phyloP scores from a whole-genome alignment of 1,284 basidiomycete genomes.

The Cystobasidium slooffiae region DNA sequence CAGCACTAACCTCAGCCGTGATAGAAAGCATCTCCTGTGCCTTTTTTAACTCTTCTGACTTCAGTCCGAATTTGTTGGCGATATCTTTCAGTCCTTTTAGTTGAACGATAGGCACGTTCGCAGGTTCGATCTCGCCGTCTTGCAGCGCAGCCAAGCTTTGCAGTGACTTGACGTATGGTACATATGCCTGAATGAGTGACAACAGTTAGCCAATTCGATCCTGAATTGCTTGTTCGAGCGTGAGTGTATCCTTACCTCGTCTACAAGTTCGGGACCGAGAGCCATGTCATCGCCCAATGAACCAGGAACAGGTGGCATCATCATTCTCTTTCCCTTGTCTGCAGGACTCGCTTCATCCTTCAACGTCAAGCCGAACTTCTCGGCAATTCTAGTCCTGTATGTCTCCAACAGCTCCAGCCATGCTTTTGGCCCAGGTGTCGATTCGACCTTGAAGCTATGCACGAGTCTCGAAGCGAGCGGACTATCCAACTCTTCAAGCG shows the following conservation, averaged over 20 bases:
- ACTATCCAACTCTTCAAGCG: not conserved
- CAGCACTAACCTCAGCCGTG: constrained; percentile 18
- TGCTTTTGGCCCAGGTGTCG: constrained; percentile 13
- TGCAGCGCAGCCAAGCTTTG: constrained; percentile 9
- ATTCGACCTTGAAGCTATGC: constrained; percentile 20
- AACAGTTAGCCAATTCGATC: too few relatives aligned
- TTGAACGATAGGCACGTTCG: constrained; percentile 14
- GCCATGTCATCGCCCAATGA: constrained; percentile 28
- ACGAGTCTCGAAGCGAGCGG: constrained; percentile 6
- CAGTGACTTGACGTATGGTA: constrained; percentile 14
- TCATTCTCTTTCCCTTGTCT: not conserved
- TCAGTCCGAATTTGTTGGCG: constrained; percentile 27
- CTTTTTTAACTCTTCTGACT: constrained; percentile 26
- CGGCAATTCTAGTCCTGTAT: constrained; percentile 14
- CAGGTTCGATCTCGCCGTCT: constrained; percentile 15
- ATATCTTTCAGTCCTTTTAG: constrained; percentile 32
- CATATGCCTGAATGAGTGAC: constrained; percentile 14
- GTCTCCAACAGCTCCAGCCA: constrained; percentile 28
- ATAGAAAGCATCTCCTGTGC: constrained; percentile 39
- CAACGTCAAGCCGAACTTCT: constrained; percentile 14
- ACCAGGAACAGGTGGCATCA: constrained; percentile 30
- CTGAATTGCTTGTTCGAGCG: not conserved
- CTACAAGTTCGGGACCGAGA: constrained; percentile 21
- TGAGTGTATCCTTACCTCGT: constrained; percentile 5
- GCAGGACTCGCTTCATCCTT: not conserved